Evolutionary conservation across 495 filamentous ascomycete genomes (phyloP).

Genomic region (Xylaria cubensis): DNA sequence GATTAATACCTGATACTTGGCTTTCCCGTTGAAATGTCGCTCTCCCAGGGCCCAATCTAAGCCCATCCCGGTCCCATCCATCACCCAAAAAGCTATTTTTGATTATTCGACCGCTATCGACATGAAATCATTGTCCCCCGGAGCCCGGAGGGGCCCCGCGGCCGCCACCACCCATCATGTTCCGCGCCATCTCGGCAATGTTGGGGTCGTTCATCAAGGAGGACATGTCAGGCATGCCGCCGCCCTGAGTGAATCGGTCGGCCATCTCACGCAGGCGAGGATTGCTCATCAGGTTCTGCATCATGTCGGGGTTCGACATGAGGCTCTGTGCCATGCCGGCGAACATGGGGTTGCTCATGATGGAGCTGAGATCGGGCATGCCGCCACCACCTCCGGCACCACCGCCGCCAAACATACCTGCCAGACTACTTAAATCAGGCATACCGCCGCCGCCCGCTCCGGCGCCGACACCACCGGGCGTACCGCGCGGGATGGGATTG

Average conservation of each 20-base stretch:
- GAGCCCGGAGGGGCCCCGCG: slow-evolving; percentile 44
- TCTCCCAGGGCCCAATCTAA: neutral
- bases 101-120: neutral
- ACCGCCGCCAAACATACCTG: slow-evolving; percentile 42
- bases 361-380: slow-evolving; percentile 80
- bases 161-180: slow-evolving; percentile 72
- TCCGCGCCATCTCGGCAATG: slow-evolving; percentile 89
- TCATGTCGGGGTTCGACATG: slow-evolving; percentile 92
- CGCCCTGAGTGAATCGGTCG: slow-evolving; percentile 67
- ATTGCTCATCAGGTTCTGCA: slow-evolving; percentile 92
- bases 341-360: slow-evolving; percentile 99
- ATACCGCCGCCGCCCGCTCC: slow-evolving; percentile 57
- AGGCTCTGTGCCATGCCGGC: slow-evolving; percentile 93
- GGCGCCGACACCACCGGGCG: slow-evolving; percentile 58
- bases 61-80: neutral
- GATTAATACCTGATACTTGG: slow-evolving; percentile 15
- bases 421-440: slow-evolving; percentile 25
- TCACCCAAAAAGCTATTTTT: neutral
- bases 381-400: slow-evolving; percentile 70
- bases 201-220: slow-evolving; percentile 87
- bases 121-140: slow-evolving; percentile 31
- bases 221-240: slow-evolving; percentile 81
- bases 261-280: slow-evolving; percentile 86
- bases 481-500: slow-evolving; percentile 58
- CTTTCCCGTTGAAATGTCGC: neutral